Conservation (phyloP, 1,284 basidiomycete genomes). For the Sphagnurus paluster region DNA sequence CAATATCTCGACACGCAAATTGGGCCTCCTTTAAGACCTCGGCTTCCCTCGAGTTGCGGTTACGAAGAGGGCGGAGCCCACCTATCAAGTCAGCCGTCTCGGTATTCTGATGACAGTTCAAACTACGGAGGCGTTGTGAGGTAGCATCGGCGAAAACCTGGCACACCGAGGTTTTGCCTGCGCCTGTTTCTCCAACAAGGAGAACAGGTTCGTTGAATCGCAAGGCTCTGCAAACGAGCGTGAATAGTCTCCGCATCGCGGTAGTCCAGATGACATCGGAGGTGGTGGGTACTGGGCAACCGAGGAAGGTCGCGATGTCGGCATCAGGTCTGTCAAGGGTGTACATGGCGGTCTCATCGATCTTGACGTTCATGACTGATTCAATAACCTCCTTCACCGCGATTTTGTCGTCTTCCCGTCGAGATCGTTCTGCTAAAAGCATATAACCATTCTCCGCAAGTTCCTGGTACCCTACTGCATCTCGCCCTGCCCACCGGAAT, state of each 20-base stretch:
- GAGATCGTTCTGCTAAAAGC: slow-evolving; percentile 91
- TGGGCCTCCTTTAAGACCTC: slow-evolving; percentile 46
- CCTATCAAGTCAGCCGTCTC: slow-evolving; percentile 98
- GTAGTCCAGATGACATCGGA: slow-evolving; percentile 83
- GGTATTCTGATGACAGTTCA: slow-evolving; percentile 99
- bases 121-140: slow-evolving; percentile 64
- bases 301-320: slow-evolving; percentile 52
- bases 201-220: slow-evolving; percentile 94
- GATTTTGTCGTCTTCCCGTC: slow-evolving; percentile 82
- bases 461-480: slow-evolving; percentile 88
- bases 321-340: slow-evolving; percentile 49
- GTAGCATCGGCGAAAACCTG: slow-evolving; percentile 82
- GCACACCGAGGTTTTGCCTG: slow-evolving; percentile 97
- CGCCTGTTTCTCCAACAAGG: slow-evolving; percentile 97
- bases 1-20: slow-evolving; percentile 40
- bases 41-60: slow-evolving; percentile 55
- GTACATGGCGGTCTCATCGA: slow-evolving; percentile 77
- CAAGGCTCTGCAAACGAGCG: slow-evolving; percentile 81
- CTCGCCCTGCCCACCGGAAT: slow-evolving; percentile 95
- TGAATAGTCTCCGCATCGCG: slow-evolving; percentile 90
- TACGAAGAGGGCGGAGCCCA: slow-evolving; percentile 90
- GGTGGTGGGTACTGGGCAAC: slow-evolving; percentile 52
- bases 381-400: slow-evolving; percentile 95
- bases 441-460: slow-evolving; percentile 97
- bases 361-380: slow-evolving; percentile 83